Base-by-base conservation (phyloP, 2,329 filamentous ascomycete genomes). In the Cladosporium colombiae region DNA sequence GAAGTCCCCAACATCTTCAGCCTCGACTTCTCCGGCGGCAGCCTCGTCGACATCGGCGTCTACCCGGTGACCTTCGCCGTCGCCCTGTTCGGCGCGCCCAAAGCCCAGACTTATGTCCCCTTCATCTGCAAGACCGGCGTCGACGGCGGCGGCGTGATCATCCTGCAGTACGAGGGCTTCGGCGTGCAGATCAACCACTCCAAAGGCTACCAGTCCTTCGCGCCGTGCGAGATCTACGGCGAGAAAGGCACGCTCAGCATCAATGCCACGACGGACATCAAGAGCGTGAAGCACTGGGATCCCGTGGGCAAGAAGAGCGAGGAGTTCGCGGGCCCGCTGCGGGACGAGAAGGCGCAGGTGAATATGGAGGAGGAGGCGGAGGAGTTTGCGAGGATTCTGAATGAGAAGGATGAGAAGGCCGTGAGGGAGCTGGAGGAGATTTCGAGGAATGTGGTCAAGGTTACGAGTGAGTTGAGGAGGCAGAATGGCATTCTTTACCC, bases 1-100 rank as follows among this genome's bases (percentile, higher is more conserved):
- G 79, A 82, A 70, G 72, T 69, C 10, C 81, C 81, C 44, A 83
- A 83, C 72, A 81, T 83, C 71, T 84, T 84, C 76, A 78, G 74
- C 52, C 76, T 82, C 11, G 78, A 80, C 35, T 81, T 81, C 74
- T 78, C 77, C 56, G 82, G 81, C 56, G 82, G 82, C 59, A 77
- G 78, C 11, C 73, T 84, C 0, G 80, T 80, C n/a, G 82, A 84
- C 67, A 73, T 84, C 14, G 82, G 81, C 52, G 80, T 82, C 4
- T 84, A 84, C 70, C 80, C 79, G 25, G 76, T 84, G 55, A 75
- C 79, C 2, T 81, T 81, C 7, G 81, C 81, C 7, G 73, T 83
- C 1, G 80, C 79, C 1, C 76, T 84, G 25, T 84, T 83, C 69
- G 81, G 81, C 53, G 73, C 73, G 18, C 82, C 82, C 5, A 74